A percentile compares a stretch with the other conserved stretches of the same genome.
Evolutionary conservation across 75 land plant genomes (phyloP).

Genomic region (Ceratopteris richardii): DNA sequence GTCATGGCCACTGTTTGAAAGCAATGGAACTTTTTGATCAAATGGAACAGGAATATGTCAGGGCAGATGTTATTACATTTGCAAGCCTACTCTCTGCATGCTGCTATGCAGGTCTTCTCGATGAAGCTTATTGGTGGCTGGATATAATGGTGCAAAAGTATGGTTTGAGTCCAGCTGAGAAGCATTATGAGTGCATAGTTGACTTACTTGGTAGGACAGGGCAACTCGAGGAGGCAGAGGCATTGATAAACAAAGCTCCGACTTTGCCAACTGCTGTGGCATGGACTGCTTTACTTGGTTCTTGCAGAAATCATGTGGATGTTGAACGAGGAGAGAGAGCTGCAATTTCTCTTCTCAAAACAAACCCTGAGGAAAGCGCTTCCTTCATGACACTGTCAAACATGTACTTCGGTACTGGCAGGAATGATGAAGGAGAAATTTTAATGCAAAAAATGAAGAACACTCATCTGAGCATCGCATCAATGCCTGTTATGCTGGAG

Average conservation of each 20-base stretch:
- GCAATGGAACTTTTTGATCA: constrained; percentile 7
- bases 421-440: neutral
- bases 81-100: constrained; percentile 24
- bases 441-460: neutral
- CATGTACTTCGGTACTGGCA: neutral
- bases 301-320: neutral
- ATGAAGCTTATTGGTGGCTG: constrained; percentile 1
- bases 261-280: neutral
- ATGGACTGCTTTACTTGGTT: constrained; percentile 1
- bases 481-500: neutral
- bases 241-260: neutral
- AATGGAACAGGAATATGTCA: constrained; percentile 4
- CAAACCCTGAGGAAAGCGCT: neutral
- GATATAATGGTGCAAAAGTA: neutral
- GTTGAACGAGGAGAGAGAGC: constrained; percentile 4
- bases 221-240: constrained; percentile 2
- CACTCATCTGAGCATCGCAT: neutral
- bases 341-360: neutral
- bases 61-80: constrained; percentile 20
- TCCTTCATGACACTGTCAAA: neutral
- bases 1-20: constrained; percentile 9
- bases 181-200: constrained; percentile 1
- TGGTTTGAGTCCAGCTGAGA: neutral
- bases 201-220: constrained; percentile 2
- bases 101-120: constrained; percentile 2